Base-by-base conservation (phyloP, 495 filamentous ascomycete genomes). In the Niebla homalea region DNA sequence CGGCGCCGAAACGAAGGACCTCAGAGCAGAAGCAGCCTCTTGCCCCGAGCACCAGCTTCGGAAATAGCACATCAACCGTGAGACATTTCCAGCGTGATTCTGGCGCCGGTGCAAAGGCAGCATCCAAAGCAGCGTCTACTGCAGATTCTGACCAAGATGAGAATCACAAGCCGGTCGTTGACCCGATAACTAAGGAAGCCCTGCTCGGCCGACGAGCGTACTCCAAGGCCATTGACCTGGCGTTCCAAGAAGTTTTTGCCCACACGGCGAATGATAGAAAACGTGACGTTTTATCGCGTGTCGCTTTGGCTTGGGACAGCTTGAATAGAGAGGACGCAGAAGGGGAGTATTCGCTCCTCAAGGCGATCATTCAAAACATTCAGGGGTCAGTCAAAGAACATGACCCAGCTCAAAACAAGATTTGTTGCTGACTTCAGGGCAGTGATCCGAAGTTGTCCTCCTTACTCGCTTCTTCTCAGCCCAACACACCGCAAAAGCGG, bases 321-420 rank as follows among this genome's bases (percentile, higher is more conserved):
- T 74, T 98, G 32, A 85, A 96, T 67, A 78, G 81, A 45, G 74
- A 89, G 19, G 89, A 98, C 57, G 90, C 92, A 0, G 92, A 96
- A 64, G 89, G 89, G 22, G 78, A 89, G 23, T 93, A 88, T 57
- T 80, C 90, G 43, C 75, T 98, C 12, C 66, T 98, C 43, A 78
- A 78, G 57, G 70, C 74, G 43, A 78, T 87, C 37, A 76, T 88
- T 40, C 77, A 78, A 54, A 73, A 70, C 45, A 61, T 82, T 8
- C 67, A 77, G 53, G 60, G 64, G 70, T 74, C 56, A 56, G 68
- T 61, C 38, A 18, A 40, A 18, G 6, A 5, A 32, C 14, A 12
- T 32, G 0, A 11, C 29, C 5, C n/a, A 45, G 25, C 18, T 18
- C n/a, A 42, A 12, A 6, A 37, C 12, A 21, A 10, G 14, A 14